A percentile compares a stretch with the other conserved stretches of the same genome.
These are phyloP conservation scores for Dissoconium aciculare DNA, from an alignment of 2,329 filamentous ascomycete species.

Conservation along the genomic window DNA sequence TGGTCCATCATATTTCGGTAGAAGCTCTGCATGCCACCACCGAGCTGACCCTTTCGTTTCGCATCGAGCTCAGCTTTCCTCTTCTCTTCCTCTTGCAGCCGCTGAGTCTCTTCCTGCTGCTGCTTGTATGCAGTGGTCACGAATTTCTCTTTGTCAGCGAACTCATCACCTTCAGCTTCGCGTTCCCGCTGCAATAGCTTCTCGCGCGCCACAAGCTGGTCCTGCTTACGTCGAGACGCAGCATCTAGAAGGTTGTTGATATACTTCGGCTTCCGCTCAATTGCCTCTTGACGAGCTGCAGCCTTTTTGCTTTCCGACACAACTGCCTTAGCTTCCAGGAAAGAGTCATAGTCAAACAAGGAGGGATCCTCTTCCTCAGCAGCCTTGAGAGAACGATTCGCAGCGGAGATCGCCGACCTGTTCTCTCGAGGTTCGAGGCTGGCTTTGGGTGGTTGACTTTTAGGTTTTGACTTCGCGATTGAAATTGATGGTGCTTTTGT, in stretches of 20 bases:
- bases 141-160: slow-evolving; percentile 70
- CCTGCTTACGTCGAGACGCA: slow-evolving; percentile 61
- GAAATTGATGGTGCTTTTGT: slow-evolving; percentile 25
- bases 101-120: slow-evolving; percentile 61
- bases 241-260: slow-evolving; percentile 60
- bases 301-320: slow-evolving; percentile 40
- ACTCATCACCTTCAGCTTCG: slow-evolving; percentile 67
- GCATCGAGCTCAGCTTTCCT: slow-evolving; percentile 51
- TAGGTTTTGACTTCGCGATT: neutral
- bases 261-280: slow-evolving; percentile 57
- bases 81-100: slow-evolving; percentile 51
- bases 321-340: slow-evolving; percentile 60
- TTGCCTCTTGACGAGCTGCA: slow-evolving; percentile 37
- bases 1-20: slow-evolving; percentile 60
- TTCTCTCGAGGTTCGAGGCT: slow-evolving; percentile 35
- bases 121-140: slow-evolving; percentile 71
- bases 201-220: slow-evolving; percentile 64
- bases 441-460: slow-evolving; percentile 15
- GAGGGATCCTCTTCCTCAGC: slow-evolving; percentile 54
- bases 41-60: slow-evolving; percentile 49
- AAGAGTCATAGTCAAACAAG: slow-evolving; percentile 74
- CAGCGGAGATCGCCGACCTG: slow-evolving; percentile 50
- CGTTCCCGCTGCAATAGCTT: slow-evolving; percentile 65
- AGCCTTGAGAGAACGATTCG: slow-evolving; percentile 48
- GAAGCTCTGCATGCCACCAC: slow-evolving; percentile 52